These are phyloP conservation scores for Talaromyces rugulosus DNA, from an alignment of 2,329 filamentous ascomycete species.

Conservation along the genomic window DNA sequence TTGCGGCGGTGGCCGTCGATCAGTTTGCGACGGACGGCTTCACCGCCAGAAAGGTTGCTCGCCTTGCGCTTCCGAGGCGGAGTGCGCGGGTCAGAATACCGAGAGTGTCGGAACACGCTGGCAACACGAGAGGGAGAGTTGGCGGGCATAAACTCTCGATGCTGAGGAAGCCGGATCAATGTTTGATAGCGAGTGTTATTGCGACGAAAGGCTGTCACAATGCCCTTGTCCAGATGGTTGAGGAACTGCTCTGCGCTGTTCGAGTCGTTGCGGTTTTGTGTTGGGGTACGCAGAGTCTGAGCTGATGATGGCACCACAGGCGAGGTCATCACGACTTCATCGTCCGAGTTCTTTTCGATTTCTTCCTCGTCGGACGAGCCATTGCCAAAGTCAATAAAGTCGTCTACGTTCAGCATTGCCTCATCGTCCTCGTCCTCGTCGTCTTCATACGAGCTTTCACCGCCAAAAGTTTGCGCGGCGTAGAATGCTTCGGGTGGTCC, in stretches of 20 bases:
- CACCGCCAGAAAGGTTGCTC: conserved; percentile 33
- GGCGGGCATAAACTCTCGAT: conserved; percentile 42
- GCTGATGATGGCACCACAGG: conserved; percentile 47
- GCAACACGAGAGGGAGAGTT: conserved; percentile 40
- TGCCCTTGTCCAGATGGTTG: conserved; percentile 64
- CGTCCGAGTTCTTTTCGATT: conserved; percentile 50
- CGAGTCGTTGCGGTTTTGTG: conserved; percentile 26
- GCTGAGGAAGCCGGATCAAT: conserved; percentile 44
- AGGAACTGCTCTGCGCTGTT: conserved; percentile 51
- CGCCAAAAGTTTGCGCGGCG: conserved; percentile 54
- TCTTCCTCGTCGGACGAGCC: conserved; percentile 58
- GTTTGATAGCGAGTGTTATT: conserved; percentile 51
- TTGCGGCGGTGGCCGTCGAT: conserved; percentile 39
- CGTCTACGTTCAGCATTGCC: conserved; percentile 60
- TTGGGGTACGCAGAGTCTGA: conserved; percentile 27
- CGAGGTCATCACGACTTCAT: conserved; percentile 30
- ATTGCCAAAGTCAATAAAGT: conserved; percentile 67
- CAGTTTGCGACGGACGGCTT: conserved; percentile 41
- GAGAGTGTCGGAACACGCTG: conserved; percentile 40
- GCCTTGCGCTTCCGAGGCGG: conserved; percentile 38
- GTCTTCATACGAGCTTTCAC: conserved; percentile 57
- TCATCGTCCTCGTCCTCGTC: conserved; percentile 63
- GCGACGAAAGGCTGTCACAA: conserved; percentile 72
- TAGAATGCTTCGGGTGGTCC: conserved; percentile 74
- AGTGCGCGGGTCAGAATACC: conserved; percentile 35